These are phyloP conservation scores for Aegilops umbellulata DNA, from an alignment of 176 grass and related monocot genomes.

Conservation along the genomic window DNA sequence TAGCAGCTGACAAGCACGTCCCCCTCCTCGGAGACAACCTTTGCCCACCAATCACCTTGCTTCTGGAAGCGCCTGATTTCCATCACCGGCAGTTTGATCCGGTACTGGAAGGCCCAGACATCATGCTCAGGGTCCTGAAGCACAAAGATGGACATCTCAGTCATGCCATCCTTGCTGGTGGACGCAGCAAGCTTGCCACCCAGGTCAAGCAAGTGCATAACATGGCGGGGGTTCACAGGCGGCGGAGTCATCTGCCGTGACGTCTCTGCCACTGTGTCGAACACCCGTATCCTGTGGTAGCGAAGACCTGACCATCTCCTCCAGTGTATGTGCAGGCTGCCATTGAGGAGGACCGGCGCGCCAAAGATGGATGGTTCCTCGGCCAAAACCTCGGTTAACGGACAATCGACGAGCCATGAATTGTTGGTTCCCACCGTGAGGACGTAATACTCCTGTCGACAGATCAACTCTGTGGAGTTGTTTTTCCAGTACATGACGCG, in stretches of 20 bases:
- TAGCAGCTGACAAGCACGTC: neutral
- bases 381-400: no score
- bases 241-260: no score
- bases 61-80: neutral
- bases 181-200: neutral
- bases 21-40: neutral
- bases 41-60: neutral
- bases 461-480: no score
- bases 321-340: no score
- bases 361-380: neutral
- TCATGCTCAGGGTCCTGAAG: neutral
- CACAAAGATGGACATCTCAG: neutral
- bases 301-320: neutral
- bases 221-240: no score
- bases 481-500: no score
- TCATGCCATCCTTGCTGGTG: neutral
- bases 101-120: neutral
- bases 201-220: neutral
- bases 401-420: no score
- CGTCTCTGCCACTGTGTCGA: no score
- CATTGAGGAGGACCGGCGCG: no score
- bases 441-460: no score
- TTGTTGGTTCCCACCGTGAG: no score
- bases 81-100: neutral
- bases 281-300: neutral